phyloP scores from a whole-genome alignment of 208 protist species.

The Leishmania turanica region DNA sequence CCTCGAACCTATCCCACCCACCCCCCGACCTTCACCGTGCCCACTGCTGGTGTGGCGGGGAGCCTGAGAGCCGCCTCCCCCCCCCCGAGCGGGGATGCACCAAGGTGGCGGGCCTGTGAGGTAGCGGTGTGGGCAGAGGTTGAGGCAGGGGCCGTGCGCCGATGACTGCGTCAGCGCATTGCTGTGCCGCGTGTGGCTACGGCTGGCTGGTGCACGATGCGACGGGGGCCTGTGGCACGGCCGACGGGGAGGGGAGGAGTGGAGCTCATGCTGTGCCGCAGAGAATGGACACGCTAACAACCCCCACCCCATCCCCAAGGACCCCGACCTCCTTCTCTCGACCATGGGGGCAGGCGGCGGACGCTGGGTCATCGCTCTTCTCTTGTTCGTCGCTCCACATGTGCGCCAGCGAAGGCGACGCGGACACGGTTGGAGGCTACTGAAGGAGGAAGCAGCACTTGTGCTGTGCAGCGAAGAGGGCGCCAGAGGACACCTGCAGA shows the following conservation, averaged over 20 bases:
- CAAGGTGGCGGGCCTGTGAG: too few relatives aligned
- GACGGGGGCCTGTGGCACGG: not conserved
- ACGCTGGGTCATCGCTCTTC: not conserved
- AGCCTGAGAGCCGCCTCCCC: not conserved
- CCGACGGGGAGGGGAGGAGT: not conserved
- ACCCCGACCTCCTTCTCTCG: too few relatives aligned
- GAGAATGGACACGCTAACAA: not conserved
- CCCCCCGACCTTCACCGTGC: not conserved
- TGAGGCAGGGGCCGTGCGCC: not conserved
- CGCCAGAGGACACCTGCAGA: slow-evolving; percentile 77
- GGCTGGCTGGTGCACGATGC: not conserved
- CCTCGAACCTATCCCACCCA: not conserved
- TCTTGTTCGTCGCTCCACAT: not conserved
- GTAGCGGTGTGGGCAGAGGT: not conserved
- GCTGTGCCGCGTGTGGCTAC: not conserved
- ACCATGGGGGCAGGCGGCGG: too few relatives aligned
- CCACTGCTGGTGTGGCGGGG: not conserved
- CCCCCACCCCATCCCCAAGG: not conserved
- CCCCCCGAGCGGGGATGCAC: not conserved
- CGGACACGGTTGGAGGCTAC: slow-evolving; percentile 3
- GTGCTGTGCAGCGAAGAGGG: slow-evolving; percentile 67
- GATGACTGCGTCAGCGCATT: not conserved
- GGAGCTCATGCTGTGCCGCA: not conserved
- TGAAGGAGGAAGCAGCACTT: slow-evolving; percentile 54
- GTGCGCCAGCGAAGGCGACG: not conserved